phyloP scores from a whole-genome alignment of 2,329 filamentous ascomycete species.

The Cladosporium sp. region DNA sequence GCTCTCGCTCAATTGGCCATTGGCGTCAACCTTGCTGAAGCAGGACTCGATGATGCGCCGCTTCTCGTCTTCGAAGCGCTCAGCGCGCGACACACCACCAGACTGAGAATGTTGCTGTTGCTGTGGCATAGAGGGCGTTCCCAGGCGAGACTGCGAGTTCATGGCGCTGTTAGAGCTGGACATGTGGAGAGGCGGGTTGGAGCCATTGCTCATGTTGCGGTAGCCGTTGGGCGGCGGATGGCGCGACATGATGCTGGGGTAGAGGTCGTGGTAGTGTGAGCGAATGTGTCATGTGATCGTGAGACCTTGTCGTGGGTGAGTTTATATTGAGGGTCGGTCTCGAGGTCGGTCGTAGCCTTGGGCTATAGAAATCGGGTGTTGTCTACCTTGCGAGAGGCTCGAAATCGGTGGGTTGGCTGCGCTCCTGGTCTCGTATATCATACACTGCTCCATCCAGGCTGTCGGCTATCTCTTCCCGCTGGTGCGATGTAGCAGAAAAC shows the following conservation, averaged over 20 bases:
- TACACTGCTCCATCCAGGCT: conserved; percentile 12
- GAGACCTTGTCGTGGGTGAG: neutral
- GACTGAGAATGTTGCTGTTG: conserved; percentile 13
- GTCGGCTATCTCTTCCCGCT: neutral
- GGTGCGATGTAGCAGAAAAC: neutral
- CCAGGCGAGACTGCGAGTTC: conserved; percentile 15
- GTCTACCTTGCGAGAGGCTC: neutral
- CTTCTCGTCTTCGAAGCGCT: conserved; percentile 96
- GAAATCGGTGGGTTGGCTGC: neutral
- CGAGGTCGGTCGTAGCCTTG: neutral
- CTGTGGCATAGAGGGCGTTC: neutral
- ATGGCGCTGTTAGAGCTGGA: conserved; percentile 14
- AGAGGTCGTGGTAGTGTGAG: conserved; percentile 10
- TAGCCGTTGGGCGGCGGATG: conserved; percentile 16
- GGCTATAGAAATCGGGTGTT: neutral
- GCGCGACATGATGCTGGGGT: conserved; percentile 23
- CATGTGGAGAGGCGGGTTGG: conserved; percentile 16
- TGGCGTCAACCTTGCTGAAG: conserved; percentile 84
- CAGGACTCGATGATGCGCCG: conserved; percentile 90
- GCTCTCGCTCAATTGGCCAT: conserved; percentile 82
- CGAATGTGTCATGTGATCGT: conserved; percentile 18
- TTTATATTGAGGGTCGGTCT: neutral
- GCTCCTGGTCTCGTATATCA: conserved; percentile 10
- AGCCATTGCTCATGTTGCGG: conserved; percentile 22
- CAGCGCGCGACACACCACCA: conserved; percentile 55